Conservation (phyloP, 352 stramenopile genomes). For the Globisporangium alternatum region DNA sequence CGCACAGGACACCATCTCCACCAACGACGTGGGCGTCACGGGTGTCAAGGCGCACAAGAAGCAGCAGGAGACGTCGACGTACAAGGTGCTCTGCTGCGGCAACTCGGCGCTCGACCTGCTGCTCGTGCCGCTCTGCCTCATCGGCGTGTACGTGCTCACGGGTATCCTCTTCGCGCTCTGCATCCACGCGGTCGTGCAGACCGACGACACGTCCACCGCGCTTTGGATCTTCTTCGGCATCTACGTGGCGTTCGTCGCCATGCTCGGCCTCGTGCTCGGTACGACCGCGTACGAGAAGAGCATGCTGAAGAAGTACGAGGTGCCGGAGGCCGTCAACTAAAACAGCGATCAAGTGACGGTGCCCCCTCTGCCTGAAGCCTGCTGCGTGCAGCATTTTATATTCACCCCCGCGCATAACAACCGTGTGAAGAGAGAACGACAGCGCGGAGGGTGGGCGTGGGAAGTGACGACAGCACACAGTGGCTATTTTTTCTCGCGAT, state of each 20-base stretch:
- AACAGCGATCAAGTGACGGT: not conserved
- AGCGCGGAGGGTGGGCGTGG: not conserved
- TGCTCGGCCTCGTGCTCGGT: conserved; percentile 61
- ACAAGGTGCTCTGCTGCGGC: conserved; percentile 60
- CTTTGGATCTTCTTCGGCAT: conserved; percentile 81
- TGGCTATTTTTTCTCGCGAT: not conserved
- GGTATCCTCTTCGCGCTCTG: conserved; percentile 69
- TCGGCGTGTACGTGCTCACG: conserved; percentile 60
- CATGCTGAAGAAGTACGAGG: conserved; percentile 45
- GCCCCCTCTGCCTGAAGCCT: not conserved
- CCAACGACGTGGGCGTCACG: conserved; percentile 41
- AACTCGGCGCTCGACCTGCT: conserved; percentile 73
- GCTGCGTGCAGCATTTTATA: not conserved
- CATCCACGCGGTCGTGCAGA: conserved; percentile 69
- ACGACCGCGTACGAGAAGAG: conserved; percentile 66
- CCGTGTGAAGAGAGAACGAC: not conserved
- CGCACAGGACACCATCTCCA: conserved; percentile 18
- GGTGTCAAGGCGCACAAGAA: conserved; percentile 55
- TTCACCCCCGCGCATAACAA: not conserved
- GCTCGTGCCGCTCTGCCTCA: conserved; percentile 61
- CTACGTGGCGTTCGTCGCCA: conserved; percentile 57
- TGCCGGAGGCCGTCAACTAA: conserved; percentile 25
- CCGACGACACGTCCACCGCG: conserved; percentile 69
- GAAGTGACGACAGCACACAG: not conserved
- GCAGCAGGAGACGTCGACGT: conserved; percentile 21